Conservation (phyloP, 495 filamentous ascomycete genomes). For the Trichodelitschia bisporula region DNA sequence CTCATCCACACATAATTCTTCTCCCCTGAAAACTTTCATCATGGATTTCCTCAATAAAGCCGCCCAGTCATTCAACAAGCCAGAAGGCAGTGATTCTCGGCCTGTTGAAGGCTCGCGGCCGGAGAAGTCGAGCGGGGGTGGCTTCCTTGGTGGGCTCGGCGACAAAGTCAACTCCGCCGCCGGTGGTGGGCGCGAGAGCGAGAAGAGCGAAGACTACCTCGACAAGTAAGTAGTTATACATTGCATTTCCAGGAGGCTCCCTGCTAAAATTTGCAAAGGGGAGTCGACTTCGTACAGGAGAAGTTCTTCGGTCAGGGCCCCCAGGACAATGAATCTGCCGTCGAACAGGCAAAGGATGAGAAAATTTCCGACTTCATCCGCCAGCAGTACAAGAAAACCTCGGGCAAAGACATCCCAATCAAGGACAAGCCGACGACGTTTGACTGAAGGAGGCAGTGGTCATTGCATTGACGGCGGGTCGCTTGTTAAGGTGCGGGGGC, state of each 20-base stretch:
- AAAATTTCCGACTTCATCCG: conserved; percentile 27
- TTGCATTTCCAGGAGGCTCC: too few species aligned
- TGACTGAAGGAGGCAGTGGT: too few species aligned
- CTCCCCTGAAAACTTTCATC: too few species aligned
- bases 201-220: conserved; percentile 40
- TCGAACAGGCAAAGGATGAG: conserved; percentile 55
- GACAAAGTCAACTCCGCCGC: conserved; percentile 33
- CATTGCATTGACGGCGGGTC: too few species aligned
- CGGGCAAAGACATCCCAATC: conserved; percentile 36
- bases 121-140: conserved; percentile 15
- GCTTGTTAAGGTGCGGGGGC: too few species aligned
- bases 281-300: conserved; percentile 42
- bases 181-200: conserved; percentile 37
- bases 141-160: conserved; percentile 25
- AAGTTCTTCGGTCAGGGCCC: conserved; percentile 34
- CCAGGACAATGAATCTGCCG: conserved; percentile 44
- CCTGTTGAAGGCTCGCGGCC: too few species aligned
- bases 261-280: too few species aligned
- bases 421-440: conserved; percentile 31
- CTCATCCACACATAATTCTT: too few species aligned
- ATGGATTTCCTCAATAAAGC: conserved; percentile 15
- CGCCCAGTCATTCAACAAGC: not conserved
- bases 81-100: not conserved
- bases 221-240: too few species aligned
- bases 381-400: conserved; percentile 30